phyloP scores from a whole-genome alignment of 179 eudicot species.

The Patellifolia procumbens region DNA sequence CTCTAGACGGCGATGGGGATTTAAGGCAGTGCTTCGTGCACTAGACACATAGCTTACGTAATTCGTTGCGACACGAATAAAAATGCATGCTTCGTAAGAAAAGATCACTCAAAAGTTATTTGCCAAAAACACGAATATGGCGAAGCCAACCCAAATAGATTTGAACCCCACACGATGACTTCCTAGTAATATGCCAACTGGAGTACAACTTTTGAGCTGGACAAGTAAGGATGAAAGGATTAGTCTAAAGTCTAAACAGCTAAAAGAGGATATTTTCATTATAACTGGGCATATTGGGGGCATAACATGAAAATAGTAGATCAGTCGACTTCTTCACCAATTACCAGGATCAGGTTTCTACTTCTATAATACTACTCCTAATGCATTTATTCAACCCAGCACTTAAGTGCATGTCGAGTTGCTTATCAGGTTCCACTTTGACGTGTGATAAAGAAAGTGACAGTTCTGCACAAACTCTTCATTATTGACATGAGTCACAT shows the following conservation, averaged over 20 bases:
- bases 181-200: neutral
- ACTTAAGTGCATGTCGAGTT: neutral
- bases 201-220: neutral
- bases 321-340: slow-evolving; percentile 1
- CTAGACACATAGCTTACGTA: too few species aligned
- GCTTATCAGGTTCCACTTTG: neutral
- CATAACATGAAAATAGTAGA: neutral
- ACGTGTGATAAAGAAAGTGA: slow-evolving; percentile 1
- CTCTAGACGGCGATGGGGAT: too few species aligned
- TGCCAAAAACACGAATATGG: too few species aligned
- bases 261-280: neutral
- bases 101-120: too few species aligned
- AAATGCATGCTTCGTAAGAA: too few species aligned
- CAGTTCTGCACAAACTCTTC: neutral
- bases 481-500: neutral
- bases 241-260: neutral
- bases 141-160: neutral
- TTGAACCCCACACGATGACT: neutral
- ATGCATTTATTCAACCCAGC: slow-evolving; percentile 6
- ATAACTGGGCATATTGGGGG: neutral
- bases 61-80: too few species aligned
- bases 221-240: neutral
- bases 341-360: neutral
- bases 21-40: too few species aligned
- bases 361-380: neutral